Conservation (phyloP, 441 rosid species). For the Mallotus repandus region DNA sequence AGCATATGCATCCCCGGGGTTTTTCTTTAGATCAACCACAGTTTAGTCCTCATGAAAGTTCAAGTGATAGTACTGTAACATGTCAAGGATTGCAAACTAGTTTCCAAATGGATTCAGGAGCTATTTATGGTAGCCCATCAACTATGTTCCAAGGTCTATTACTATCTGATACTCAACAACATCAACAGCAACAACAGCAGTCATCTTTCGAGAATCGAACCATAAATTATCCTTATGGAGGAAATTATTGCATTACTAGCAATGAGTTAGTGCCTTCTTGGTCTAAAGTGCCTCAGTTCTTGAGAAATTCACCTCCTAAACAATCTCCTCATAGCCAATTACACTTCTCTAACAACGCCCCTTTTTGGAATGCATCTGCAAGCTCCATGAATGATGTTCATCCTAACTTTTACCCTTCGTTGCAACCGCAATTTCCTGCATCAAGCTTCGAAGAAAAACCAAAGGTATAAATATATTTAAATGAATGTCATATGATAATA, state of each 20-base stretch:
- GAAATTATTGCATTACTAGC: conserved; percentile 36
- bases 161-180: conserved; percentile 30
- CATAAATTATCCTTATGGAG: conserved; percentile 40
- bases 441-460: conserved; percentile 64
- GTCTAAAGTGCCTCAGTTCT: conserved; percentile 62
- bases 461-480: conserved; percentile 44
- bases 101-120: conserved; percentile 56
- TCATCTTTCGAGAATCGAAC: conserved; percentile 35
- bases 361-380: conserved; percentile 88
- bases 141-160: conserved; percentile 53
- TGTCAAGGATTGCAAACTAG: conserved; percentile 51
- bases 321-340: conserved; percentile 53
- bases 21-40: conserved; percentile 63
- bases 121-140: conserved; percentile 56
- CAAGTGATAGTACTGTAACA: conserved; percentile 63
- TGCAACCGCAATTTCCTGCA: conserved; percentile 54
- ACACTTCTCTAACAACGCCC: conserved; percentile 87
- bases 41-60: conserved; percentile 63
- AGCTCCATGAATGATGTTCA: conserved; percentile 51
- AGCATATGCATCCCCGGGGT: conserved; percentile 47
- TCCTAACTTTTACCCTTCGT: conserved; percentile 52
- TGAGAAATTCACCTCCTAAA: conserved; percentile 69
- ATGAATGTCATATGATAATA: background rate
- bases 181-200: conserved; percentile 24
- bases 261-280: conserved; percentile 50